Evolutionary conservation across 1,139 yeast species (phyloP).

Genomic region (Geotrichum bryndzae): DNA sequence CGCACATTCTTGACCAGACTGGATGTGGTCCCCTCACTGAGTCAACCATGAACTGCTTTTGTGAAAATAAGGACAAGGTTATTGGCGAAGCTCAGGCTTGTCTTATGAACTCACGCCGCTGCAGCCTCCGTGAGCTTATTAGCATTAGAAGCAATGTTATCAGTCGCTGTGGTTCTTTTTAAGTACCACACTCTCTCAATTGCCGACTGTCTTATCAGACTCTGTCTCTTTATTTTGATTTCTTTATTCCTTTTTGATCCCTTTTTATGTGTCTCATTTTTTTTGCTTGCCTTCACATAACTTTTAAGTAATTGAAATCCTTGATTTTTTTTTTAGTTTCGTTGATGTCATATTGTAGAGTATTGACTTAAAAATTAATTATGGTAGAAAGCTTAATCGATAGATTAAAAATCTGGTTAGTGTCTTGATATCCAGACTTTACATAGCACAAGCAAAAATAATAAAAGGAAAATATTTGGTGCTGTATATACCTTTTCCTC

Average conservation of each 20-base stretch:
- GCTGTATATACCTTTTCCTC: too few relatives aligned
- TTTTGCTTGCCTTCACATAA: neutral
- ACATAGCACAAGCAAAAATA: too few relatives aligned
- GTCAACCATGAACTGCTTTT: constrained; percentile 11
- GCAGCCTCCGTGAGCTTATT: constrained; percentile 7
- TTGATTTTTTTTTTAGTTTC: neutral
- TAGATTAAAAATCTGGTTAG: too few relatives aligned
- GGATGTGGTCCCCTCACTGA: constrained; percentile 15
- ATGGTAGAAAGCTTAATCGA: too few relatives aligned
- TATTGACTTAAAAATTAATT: too few relatives aligned
- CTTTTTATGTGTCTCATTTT: neutral
- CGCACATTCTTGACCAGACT: constrained; percentile 5
- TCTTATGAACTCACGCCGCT: constrained; percentile 3
- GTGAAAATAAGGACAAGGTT: constrained; percentile 7
- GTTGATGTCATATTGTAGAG: neutral
- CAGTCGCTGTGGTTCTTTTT: constrained; percentile 4
- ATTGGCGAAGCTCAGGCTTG: constrained; percentile 6
- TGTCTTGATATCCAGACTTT: too few relatives aligned
- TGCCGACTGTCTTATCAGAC: neutral
- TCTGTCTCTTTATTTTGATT: neutral
- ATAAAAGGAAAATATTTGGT: too few relatives aligned
- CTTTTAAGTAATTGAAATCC: neutral
- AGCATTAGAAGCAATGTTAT: constrained; percentile 5
- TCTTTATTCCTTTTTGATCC: neutral
- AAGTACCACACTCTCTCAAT: neutral